Base-by-base conservation (phyloP, 371 early-diverging fungal species). In the Mucor plumbeus region DNA sequence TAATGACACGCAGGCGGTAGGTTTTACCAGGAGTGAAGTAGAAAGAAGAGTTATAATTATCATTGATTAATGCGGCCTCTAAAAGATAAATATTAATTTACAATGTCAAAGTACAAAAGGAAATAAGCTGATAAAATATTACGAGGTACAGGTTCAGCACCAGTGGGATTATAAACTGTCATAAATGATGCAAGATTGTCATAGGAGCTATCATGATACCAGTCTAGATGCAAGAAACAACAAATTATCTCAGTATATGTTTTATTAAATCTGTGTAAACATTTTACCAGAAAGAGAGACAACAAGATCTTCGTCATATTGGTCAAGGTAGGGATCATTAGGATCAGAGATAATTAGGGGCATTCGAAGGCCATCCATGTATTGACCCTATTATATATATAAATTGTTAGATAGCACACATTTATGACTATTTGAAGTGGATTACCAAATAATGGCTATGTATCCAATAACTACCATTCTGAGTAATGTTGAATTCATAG, bases 1-100 rank as follows among this genome's bases (percentile, higher is more conserved):
- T 90, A 77, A 96, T 87, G 38, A 96, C 62, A 35, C 95, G 90
- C 56, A 96, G 79, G 62, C 94, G 92, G 77, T 94, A 94, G 15
- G 88, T 90, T 75, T 90, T 92, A 40, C 92, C 92, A n/a, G 92
- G 85, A 7, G 72, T 76, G 69, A 92, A n/a, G n/a, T n/a, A n/a
- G n/a, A n/a, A n/a, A n/a, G n/a, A n/a, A n/a, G n/a, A 85, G 50
- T 74, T 70, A 56, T 82, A 76, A 40, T 76, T 83, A 11, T 83
- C 70, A 57, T 84, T 74, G 39, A n/a, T n/a, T n/a, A n/a, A n/a
- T n/a, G n/a, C n/a, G n/a, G n/a, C n/a, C n/a, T n/a, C n/a, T n/a
- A n/a, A n/a, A n/a, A n/a, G n/a, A n/a, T n/a, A n/a, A n/a, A n/a
- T n/a, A n/a, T n/a, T n/a, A n/a, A n/a, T n/a, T n/a, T n/a, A n/a